Percentiles rank a stretch among this genome's conserved stretches.
Evolutionary conservation across 805 yeast species (phyloP).

Genomic region (Starmerella stellata): DNA sequence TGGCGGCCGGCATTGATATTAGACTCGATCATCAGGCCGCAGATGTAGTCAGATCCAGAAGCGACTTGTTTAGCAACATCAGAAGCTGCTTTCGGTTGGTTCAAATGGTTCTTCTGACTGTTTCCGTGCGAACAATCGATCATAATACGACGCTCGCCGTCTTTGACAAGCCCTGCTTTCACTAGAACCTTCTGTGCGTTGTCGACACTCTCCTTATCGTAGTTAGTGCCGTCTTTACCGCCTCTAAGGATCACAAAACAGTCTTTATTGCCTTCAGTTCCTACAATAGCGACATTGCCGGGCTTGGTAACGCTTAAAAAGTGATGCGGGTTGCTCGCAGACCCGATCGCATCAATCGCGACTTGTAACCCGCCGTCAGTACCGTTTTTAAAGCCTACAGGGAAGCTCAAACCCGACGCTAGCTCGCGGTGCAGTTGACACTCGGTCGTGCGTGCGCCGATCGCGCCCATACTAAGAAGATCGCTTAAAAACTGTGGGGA

Average conservation of each 20-base stretch:
- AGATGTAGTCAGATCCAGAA: conserved; percentile 53
- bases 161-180: conserved; percentile 26
- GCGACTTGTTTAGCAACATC: conserved; percentile 61
- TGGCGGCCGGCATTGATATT: conserved; percentile 87
- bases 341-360: conserved; percentile 83
- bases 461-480: conserved; percentile 88
- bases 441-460: conserved; percentile 98
- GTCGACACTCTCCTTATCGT: conserved; percentile 53
- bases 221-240: conserved; percentile 85
- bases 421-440: conserved; percentile 93
- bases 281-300: conserved; percentile 89
- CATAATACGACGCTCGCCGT: conserved; percentile 50
- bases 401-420: conserved; percentile 93
- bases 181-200: conserved; percentile 43
- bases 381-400: conserved; percentile 95
- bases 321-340: conserved; percentile 86
- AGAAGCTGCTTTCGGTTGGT: conserved; percentile 79
- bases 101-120: conserved; percentile 73
- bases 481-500: conserved; percentile 92
- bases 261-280: conserved; percentile 83
- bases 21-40: conserved; percentile 95
- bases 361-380: conserved; percentile 92
- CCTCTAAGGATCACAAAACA: conserved; percentile 88
- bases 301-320: conserved; percentile 90
- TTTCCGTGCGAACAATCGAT: conserved; percentile 96